These are phyloP conservation scores for Aspergillus kassunensis DNA, from an alignment of 495 filamentous ascomycete species.

Conservation along the genomic window DNA sequence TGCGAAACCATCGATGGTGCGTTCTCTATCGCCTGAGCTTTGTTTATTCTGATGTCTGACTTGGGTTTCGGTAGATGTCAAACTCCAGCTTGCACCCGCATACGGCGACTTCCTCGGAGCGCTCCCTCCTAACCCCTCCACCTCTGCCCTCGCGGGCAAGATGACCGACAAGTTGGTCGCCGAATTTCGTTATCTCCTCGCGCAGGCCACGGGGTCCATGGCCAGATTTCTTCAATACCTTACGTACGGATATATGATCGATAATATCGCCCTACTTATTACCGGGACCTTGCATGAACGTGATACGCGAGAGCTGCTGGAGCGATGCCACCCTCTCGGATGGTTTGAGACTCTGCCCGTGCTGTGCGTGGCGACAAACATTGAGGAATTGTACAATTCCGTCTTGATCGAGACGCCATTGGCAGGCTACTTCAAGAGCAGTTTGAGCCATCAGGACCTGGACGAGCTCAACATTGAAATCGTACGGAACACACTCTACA, in stretches of 20 bases:
- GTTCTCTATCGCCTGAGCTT: constrained; percentile 14
- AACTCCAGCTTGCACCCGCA: constrained; percentile 90
- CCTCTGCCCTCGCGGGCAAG: constrained; percentile 87
- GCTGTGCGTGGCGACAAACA: constrained; percentile 94
- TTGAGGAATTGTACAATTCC: constrained; percentile 97
- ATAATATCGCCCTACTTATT: constrained; percentile 97
- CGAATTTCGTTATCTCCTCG: constrained; percentile 93
- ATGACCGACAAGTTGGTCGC: constrained; percentile 97
- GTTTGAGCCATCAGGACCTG: constrained; percentile 88
- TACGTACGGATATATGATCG: constrained; percentile 99
- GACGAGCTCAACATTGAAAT: constrained; percentile 99
- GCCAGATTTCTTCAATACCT: constrained; percentile 95
- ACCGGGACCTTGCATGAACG: constrained; percentile 97
- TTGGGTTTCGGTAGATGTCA: constrained; percentile 64
- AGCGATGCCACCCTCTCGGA: constrained; percentile 92
- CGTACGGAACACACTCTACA: constrained; percentile 96
- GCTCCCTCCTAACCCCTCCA: constrained; percentile 94
- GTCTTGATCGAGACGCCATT: constrained; percentile 95
- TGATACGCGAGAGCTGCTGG: constrained; percentile 92
- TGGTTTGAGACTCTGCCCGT: constrained; percentile 99
- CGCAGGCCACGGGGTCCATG: constrained; percentile 83
- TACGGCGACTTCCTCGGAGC: constrained; percentile 96
- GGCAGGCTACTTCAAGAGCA: constrained; percentile 94
- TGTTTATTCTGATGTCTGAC: constrained; percentile 1
- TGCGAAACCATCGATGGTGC: constrained; percentile 97